Evolutionary conservation across 1,284 basidiomycete species (phyloP), one percentile per base, ranked within the genome.

Genomic region (Trichosporon ovoides): DNA sequence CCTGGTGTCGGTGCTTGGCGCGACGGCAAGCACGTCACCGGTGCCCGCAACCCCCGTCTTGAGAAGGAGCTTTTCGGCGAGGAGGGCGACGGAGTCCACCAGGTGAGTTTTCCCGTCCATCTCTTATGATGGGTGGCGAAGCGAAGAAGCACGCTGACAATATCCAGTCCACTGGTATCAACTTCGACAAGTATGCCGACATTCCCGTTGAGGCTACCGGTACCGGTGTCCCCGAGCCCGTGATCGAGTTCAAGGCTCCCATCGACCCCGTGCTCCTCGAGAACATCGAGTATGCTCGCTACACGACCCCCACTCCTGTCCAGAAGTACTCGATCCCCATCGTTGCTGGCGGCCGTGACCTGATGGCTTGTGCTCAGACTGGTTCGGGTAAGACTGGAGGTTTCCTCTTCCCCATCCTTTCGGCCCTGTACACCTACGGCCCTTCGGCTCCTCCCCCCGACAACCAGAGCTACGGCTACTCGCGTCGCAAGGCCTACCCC

Each of bases 251-350:
- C 81, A 88, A 87, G 57, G 88, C 93, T 52, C 94, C 93, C 64
- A 82, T 99, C 72, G 92, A 99, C 79, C 84, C 88, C 46, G 88
- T 95, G 74, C 85, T 98, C 31, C 82, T 98, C 63, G 91, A 96
- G 78, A 98, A 99, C 81, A 98, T 99, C 72, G 81, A 83, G 55
- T 87, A 85, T 76, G 89, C 96, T 73, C 90, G 85, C 79, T 98
- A 98, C 83, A 86, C 86, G 63, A 91, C 87, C 55, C 95, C 95
- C 19, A 99, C 95, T 54, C 95, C 95, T 24, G 96, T 98, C 65
- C 96, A 99, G 84, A 98, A 98, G 83, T 97, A 98, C 80, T 98
- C 96, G 68, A 91, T 99, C 73, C 96, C 95, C 75, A 98, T 98
- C 73, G 92, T 99, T 68, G 90, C 90, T 64, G 85, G 82, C 66